Percentiles rank a stretch among this genome's conserved stretches.
Evolutionary conservation across 139 green algal species (phyloP).

Genomic region (Spirogloea muscicola): DNA sequence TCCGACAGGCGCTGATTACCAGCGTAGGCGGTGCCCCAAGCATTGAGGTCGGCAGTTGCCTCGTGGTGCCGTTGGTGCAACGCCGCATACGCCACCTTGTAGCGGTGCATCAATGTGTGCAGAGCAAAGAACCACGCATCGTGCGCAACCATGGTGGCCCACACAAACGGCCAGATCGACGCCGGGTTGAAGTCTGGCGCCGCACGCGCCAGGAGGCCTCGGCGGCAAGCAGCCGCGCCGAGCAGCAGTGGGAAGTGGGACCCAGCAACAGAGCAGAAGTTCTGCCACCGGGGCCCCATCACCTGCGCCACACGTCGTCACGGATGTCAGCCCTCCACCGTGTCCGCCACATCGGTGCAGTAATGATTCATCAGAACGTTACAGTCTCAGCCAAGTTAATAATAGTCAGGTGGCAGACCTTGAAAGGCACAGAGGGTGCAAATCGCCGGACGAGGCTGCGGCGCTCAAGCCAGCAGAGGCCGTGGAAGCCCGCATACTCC

Average conservation of each 20-base stretch:
- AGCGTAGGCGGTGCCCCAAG: conserved; percentile 5
- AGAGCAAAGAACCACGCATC: conserved; percentile 38
- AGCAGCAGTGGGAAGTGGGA: background rate
- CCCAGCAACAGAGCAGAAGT: background rate
- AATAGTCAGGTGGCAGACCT: background rate
- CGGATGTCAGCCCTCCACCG: no score
- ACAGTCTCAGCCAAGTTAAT: background rate
- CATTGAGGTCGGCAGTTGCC: conserved; percentile 2
- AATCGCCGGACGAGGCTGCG: background rate
- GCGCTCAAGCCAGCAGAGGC: background rate
- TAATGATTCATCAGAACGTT: background rate
- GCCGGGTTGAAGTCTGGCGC: background rate
- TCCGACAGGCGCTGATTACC: background rate
- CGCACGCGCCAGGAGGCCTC: background rate
- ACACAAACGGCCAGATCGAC: conserved; percentile 1
- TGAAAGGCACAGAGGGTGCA: background rate
- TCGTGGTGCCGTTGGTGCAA: conserved; percentile 13
- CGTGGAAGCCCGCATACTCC: background rate
- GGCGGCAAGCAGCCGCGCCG: background rate
- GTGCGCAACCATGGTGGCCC: conserved; percentile 19
- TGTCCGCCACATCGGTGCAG: background rate
- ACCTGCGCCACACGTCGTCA: no score
- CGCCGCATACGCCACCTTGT: conserved; percentile 21
- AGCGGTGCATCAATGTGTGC: conserved; percentile 25
- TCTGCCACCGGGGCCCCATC: background rate